Evolutionary conservation across 1,284 basidiomycete genomes (phyloP).

Genomic region (Apiotrichum gamsii): DNA sequence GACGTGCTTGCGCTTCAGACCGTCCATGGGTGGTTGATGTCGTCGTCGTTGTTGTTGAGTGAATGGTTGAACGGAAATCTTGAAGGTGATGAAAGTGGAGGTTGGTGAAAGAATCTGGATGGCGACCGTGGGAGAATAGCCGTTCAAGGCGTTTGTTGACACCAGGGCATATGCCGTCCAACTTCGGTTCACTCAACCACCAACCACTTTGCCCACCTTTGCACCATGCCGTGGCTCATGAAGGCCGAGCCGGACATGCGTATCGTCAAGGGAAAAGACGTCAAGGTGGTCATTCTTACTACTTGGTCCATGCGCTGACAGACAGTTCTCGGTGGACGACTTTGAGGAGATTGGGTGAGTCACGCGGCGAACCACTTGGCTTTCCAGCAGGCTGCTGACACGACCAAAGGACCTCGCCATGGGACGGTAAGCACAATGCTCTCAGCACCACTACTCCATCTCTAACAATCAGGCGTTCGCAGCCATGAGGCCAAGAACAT

Average conservation of each 20-base stretch:
- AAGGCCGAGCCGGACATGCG: conserved; percentile 87
- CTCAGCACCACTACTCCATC: not conserved
- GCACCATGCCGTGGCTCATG: conserved; percentile 62
- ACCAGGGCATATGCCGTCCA: no score
- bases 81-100: no score
- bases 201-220: no score
- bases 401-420: conserved; percentile 61
- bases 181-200: not conserved
- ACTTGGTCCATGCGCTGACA: no score
- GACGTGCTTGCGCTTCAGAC: conserved; percentile 28
- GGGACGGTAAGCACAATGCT: conserved; percentile 63
- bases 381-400: conserved; percentile 1
- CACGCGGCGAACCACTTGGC: not conserved
- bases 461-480: conserved; percentile 45
- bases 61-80: conserved; percentile 10
- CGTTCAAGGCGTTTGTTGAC: no score
- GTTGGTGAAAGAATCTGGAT: no score
- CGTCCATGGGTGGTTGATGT: not conserved
- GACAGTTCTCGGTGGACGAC: conserved; percentile 82
- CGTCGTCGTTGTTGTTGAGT: not conserved
- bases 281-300: no score
- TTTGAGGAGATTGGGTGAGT: conserved; percentile 59
- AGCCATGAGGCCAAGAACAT: conserved; percentile 87
- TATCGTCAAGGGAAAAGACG: conserved; percentile 81
- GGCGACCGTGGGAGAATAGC: conserved; percentile 25